phyloP scores from a whole-genome alignment of 345 rosid species.

The Eucalyptus polybractea region DNA sequence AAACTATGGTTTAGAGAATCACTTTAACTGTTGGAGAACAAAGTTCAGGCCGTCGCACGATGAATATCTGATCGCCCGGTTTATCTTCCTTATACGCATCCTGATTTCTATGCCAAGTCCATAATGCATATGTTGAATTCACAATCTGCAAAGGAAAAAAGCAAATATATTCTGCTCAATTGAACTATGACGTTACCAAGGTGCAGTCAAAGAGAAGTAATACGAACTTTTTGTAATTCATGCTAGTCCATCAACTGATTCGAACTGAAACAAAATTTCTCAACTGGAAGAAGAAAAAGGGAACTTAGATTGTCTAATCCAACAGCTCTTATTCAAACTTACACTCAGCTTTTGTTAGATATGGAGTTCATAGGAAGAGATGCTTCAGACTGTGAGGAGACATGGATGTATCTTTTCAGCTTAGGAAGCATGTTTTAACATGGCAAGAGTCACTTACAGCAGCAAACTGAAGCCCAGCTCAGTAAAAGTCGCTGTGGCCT shows the following conservation, averaged over 20 bases:
- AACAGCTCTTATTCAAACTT: not conserved
- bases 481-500: not conserved
- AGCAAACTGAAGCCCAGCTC: not conserved
- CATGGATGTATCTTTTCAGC: not conserved
- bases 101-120: constrained; percentile 92
- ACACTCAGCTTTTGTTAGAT: not conserved
- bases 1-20: not conserved
- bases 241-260: not conserved
- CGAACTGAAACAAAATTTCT: not conserved
- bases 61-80: constrained; percentile 59
- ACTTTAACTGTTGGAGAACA: constrained; percentile 22
- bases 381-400: not conserved
- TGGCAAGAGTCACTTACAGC: not conserved
- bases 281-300: not conserved
- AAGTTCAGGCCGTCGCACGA: constrained; percentile 48
- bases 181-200: not conserved
- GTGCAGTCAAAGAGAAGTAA: not conserved
- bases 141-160: constrained; percentile 24
- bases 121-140: constrained; percentile 67
- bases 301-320: not conserved
- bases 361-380: not conserved
- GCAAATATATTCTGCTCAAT: not conserved
- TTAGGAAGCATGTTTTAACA: not conserved
- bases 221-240: not conserved
- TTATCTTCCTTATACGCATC: constrained; percentile 42